A percentile compares a stretch with the other conserved stretches of the same genome.
phyloP scores from a whole-genome alignment of 345 rosid species.

The Noccaea caerulescens region DNA sequence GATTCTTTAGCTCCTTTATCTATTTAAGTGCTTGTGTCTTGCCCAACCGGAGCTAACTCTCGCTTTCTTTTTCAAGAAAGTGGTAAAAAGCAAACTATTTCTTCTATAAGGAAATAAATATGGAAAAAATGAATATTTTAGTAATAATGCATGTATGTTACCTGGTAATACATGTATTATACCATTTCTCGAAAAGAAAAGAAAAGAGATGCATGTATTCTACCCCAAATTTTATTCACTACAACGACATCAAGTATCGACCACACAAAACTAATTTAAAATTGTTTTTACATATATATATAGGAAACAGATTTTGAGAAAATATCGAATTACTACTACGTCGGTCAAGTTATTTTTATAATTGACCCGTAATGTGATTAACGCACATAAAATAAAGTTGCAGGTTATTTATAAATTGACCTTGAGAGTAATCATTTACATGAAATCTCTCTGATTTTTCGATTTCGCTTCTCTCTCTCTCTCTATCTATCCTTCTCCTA shows the following conservation, averaged over 20 bases:
- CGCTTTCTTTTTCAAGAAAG: neutral
- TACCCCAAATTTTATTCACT: neutral
- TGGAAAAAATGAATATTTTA: neutral
- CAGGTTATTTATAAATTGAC: slow-evolving; percentile 39
- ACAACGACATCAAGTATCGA: neutral
- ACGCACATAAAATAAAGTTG: slow-evolving; percentile 25
- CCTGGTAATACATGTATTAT: no score
- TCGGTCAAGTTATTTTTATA: slow-evolving; percentile 10
- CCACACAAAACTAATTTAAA: slow-evolving; percentile 3
- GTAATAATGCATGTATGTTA: no score
- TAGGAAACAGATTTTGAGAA: neutral
- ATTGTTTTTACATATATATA: neutral
- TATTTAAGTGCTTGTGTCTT: neutral
- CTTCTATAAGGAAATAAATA: neutral
- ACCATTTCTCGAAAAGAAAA: no score
- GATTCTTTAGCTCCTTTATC: neutral
- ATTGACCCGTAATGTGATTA: slow-evolving; percentile 24
- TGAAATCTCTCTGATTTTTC: slow-evolving; percentile 39
- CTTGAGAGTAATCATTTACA: slow-evolving; percentile 35
- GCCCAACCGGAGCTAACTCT: slow-evolving; percentile 6
- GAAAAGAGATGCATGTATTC: neutral
- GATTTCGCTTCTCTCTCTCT: slow-evolving; percentile 31
- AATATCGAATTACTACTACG: no score
- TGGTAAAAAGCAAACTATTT: neutral
- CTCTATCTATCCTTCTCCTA: slow-evolving; percentile 29